Percentiles rank a stretch among this genome's conserved stretches.
Evolutionary conservation across 2,329 filamentous ascomycete species (phyloP).

Genomic region (Sphaceloma murrayae): DNA sequence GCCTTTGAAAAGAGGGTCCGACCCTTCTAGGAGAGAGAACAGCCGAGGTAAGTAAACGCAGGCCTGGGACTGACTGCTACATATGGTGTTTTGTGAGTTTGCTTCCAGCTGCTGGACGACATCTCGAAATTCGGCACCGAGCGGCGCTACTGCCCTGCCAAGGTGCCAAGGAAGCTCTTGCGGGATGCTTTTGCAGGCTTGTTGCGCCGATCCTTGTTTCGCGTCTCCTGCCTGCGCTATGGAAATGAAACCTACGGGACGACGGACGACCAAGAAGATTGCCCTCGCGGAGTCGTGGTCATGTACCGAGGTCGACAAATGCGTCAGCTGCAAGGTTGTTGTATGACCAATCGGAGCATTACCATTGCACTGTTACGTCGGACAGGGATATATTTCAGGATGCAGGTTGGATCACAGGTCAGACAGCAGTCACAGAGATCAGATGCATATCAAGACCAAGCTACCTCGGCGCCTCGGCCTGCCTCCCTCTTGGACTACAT

Average conservation of each 20-base stretch:
- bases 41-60: no score
- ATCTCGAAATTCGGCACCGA: no score
- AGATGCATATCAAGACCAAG: no score
- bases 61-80: no score
- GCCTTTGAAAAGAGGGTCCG: no score
- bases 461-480: conserved; percentile 9
- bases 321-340: conserved; percentile 4
- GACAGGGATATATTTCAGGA: conserved; percentile 6
- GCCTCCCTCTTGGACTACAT: neutral
- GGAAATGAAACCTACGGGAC: neutral
- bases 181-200: neutral
- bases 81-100: no score
- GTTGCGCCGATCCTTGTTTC: conserved; percentile 9
- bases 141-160: neutral
- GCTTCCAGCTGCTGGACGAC: no score
- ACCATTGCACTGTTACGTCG: neutral
- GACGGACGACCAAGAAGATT: neutral
- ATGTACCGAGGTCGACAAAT: conserved; percentile 8
- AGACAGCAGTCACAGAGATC: neutral
- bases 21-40: no score
- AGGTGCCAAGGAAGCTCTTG: conserved; percentile 8
- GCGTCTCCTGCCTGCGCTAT: conserved; percentile 4
- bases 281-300: neutral
- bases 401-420: conserved; percentile 2
- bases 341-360: neutral